Evolutionary conservation across 306 rosid species (phyloP), one percentile per base, ranked within the genome.

Genomic region (Vigna unguiculata): DNA sequence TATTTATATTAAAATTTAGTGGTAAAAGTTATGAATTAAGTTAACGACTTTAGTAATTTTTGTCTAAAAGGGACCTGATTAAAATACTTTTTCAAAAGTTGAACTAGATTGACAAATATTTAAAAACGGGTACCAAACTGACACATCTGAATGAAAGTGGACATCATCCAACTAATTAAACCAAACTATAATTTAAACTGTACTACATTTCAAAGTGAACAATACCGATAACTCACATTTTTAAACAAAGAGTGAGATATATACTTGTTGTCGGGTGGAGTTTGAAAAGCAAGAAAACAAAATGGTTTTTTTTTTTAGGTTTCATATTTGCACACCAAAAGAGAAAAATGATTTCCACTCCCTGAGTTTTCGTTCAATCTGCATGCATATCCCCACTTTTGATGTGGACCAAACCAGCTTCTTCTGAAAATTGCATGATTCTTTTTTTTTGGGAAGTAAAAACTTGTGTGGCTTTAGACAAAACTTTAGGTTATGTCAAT

Each of bases 401-500:
- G 63, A 74, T 63, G 57, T 51, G 76, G 78, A 84, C 85, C 22
- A 55, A 65, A 74, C 65, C 36, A 75, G 49, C 71, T 65, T 61
- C 48, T 6, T 21, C 13, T 75, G 76, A 80, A 65, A 87, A 75
- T 73, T 70, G 45, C 30, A 79, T 49, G 58, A 47, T 47, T 61
- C 68, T 46, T n/a, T 49, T 70, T 49, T 14, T 48, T 4, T 16
- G 57, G 40, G 40, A 45, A 45, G 52, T 25, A 76, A 69, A 55
- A 78, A 59, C 55, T 60, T 78, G 65, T 58, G 71, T 66, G 69
- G 38, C 63, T 69, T 77, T 32, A 41, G 76, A 81, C 84, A 71
- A 68, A 21, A 81, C n/a, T 72, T 60, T 28, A 60, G 46, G 88
- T 66, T 40, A 78, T 49, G 84, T 88, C 85, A 63, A 66, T 47